phyloP scores from a whole-genome alignment of 805 yeast species.

The Starmerella tilneyi region DNA sequence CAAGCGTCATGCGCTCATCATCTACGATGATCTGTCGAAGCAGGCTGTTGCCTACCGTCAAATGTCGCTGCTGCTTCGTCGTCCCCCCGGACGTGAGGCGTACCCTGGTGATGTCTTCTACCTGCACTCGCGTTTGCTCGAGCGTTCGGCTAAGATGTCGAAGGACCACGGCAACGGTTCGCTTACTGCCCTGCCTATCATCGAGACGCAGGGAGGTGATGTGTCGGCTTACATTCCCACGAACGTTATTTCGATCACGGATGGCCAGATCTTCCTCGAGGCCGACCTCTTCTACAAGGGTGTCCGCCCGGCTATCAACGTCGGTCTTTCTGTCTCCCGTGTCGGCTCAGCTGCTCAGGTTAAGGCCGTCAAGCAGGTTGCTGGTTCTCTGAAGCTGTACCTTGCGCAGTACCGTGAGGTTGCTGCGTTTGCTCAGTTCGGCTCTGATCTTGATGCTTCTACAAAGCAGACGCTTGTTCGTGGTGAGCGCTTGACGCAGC shows the following conservation, averaged over 20 bases:
- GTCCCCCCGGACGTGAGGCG: conserved; percentile 96
- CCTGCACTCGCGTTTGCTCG: conserved; percentile 88
- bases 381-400: conserved; percentile 99
- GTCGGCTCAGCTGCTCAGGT: conserved; percentile 99
- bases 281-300: conserved; percentile 99
- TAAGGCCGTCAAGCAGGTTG: conserved; percentile 99
- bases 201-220: conserved; percentile 99
- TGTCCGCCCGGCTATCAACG: conserved; percentile 99
- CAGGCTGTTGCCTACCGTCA: conserved; percentile 99
- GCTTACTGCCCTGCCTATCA: conserved; percentile 89
- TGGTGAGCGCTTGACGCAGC: conserved; percentile 99
- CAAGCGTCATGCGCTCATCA: conserved; percentile 92
- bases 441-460: conserved; percentile 99
- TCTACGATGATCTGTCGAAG: conserved; percentile 96
- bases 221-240: conserved; percentile 97
- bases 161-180: conserved; percentile 86
- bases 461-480: conserved; percentile 97
- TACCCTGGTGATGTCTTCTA: conserved; percentile 96
- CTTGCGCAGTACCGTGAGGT: conserved; percentile 99
- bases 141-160: conserved; percentile 96
- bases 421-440: conserved; percentile 99
- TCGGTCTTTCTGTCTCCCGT: conserved; percentile 99
- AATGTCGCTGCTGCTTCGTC: conserved; percentile 91
- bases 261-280: conserved; percentile 97
- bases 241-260: conserved; percentile 93